Evolutionary conservation across 345 rosid species (phyloP).

Genomic region (Eucalyptus virginea): DNA sequence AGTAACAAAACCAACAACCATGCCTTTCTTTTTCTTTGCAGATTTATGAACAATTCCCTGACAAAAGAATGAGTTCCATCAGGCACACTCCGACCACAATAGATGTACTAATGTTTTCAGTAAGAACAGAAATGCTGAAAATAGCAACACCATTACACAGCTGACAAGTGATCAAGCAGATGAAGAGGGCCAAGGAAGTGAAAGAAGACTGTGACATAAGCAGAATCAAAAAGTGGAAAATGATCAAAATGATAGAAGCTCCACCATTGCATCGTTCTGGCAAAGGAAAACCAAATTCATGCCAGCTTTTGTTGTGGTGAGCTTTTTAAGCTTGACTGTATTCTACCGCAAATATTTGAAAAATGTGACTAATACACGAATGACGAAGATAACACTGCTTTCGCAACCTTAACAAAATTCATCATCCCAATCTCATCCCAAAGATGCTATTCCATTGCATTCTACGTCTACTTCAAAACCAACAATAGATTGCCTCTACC

Average conservation of each 20-base stretch:
- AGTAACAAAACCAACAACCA: conserved; percentile 73
- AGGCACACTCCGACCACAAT: background rate
- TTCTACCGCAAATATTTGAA: background rate
- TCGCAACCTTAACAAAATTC: background rate
- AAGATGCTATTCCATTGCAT: background rate
- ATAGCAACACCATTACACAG: background rate
- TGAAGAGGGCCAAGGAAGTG: background rate
- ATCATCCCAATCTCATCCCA: background rate
- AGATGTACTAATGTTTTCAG: background rate
- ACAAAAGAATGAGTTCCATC: background rate
- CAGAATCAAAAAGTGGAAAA: background rate
- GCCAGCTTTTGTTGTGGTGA: background rate
- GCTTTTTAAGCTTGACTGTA: background rate
- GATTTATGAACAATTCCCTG: conserved; percentile 52
- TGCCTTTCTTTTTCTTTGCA: conserved; percentile 77
- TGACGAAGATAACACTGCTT: background rate
- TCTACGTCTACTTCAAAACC: background rate
- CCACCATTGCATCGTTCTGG: background rate
- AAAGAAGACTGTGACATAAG: background rate
- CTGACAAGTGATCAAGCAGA: background rate
- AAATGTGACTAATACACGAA: background rate
- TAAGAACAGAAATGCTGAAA: background rate
- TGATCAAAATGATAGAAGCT: background rate
- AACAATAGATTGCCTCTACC: background rate
- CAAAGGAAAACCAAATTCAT: background rate